These are phyloP conservation scores for Candida andamanensis DNA, from an alignment of 805 yeast species.

Conservation along the genomic window DNA sequence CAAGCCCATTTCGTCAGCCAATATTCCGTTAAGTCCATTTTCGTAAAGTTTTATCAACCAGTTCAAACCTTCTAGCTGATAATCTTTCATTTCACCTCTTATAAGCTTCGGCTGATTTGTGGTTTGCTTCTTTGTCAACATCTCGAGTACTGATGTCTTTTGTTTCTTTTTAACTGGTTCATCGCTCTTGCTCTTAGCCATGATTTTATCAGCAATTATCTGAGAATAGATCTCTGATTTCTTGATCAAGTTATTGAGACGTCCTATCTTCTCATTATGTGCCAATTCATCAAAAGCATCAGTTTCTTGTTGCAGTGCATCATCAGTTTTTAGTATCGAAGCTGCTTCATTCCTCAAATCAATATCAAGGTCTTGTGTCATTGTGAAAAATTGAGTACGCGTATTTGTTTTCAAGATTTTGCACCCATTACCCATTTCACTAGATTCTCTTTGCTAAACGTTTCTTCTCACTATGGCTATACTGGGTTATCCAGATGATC, in stretches of 20 bases:
- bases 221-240: slow-evolving; percentile 84
- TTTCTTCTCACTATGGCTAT: no score
- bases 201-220: slow-evolving; percentile 75
- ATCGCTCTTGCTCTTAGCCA: slow-evolving; percentile 21
- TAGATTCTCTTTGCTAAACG: no score
- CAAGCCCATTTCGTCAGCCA: slow-evolving; percentile 97
- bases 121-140: slow-evolving; percentile 4
- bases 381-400: no score
- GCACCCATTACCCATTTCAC: no score
- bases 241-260: slow-evolving; percentile 72
- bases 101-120: slow-evolving; percentile 27
- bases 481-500: no score
- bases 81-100: slow-evolving; percentile 64
- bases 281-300: slow-evolving; percentile 45
- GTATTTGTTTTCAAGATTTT: no score
- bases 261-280: slow-evolving; percentile 54
- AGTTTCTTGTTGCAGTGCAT: slow-evolving; percentile 20
- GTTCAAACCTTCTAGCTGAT: slow-evolving; percentile 85
- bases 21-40: slow-evolving; percentile 89
- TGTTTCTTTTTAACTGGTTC: slow-evolving; percentile 4
- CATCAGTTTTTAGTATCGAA: slow-evolving; percentile 1
- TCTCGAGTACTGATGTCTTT: slow-evolving; percentile 4
- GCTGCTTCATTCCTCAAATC: slow-evolving; percentile 2
- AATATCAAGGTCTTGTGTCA: no score
- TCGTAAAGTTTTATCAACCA: slow-evolving; percentile 88